Evolutionary conservation across 441 rosid species (phyloP).

Genomic region (Mallotus japonicus): DNA sequence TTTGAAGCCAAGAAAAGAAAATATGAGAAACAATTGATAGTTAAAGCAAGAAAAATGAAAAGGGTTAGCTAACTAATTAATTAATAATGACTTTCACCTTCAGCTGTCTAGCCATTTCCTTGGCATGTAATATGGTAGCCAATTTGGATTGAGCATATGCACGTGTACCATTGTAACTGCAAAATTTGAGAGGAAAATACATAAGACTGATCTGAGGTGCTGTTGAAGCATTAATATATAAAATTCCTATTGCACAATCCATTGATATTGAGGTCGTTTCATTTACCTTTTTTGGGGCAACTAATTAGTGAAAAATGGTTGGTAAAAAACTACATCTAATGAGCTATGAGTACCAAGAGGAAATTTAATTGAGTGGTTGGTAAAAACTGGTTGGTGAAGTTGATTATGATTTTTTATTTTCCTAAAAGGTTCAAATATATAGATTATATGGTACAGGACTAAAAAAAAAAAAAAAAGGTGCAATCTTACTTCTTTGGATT

Average conservation of each 20-base stretch:
- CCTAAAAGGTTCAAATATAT: background rate
- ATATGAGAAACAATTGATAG: background rate
- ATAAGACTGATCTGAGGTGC: background rate
- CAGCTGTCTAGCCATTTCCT: constrained; percentile 67
- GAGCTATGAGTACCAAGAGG: background rate
- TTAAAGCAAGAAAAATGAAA: background rate
- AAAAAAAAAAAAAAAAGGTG: too few relatives aligned
- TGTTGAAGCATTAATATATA: background rate
- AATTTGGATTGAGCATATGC: constrained; percentile 88
- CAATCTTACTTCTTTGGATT: constrained; percentile 58
- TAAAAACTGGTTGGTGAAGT: background rate
- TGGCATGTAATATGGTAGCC: constrained; percentile 79
- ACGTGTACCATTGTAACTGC: constrained; percentile 71
- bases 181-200: background rate
- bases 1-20: constrained; percentile 4
- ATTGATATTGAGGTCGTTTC: too few relatives aligned
- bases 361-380: background rate
- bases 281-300: too few relatives aligned
- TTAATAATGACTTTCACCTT: constrained; percentile 41
- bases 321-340: background rate
- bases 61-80: background rate
- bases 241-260: too few relatives aligned
- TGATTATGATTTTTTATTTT: background rate
- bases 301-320: background rate
- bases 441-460: background rate